Evolutionary conservation across 164 flowering plant species (phyloP), one percentile per base, ranked within the genome.

Genomic region (Vitis labrusca): DNA sequence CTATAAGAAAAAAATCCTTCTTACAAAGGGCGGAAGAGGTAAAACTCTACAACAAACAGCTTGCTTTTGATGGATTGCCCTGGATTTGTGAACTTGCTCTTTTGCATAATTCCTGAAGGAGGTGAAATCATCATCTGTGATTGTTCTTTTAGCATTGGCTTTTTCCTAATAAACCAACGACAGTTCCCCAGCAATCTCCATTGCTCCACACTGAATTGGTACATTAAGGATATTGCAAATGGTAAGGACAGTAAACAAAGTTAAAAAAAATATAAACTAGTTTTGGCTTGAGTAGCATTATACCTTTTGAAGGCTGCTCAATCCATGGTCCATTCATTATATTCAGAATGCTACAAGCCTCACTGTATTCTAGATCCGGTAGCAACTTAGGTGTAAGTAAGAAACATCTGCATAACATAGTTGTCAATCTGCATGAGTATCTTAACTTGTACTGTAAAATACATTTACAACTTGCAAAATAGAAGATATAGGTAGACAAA

Each of bases 311-410:
- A 11, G 97, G 85, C 76, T 85, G 80, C 68, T 83, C 85, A 61
- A 91, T 89, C 97, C 97, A 91, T 63, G 98, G 97, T 0, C 98
- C 98, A 70, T 92, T 92, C 97, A 94, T 92, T 57, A 94, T 81
- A 65, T 82, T 86, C 32, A 94, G 79, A 72, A 91, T 76, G 80
- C 86, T 89, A 67, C 97, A 91, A 2, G 89, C 91, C 50, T 94
- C 92, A 63, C 97, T 83, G 77, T 89, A 94, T 47, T 83, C 88
- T 67, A 94, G 80, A 73, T 89, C 85, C 2, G 98, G 88, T 54
- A 94, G 83, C 81, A 94, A 74, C 82, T 94, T 94, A 9, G 98
- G 98, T 0, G 98, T 92, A 1, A 94, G 85, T 68, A 94, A 75
- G 80, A 94, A 94, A 67, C 98, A 92, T 88, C 98, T 93, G 85